A percentile compares a stretch with the other conserved stretches of the same genome.
These are phyloP conservation scores for Blastosporella zonata DNA, from an alignment of 1,284 basidiomycete species.

Conservation along the genomic window DNA sequence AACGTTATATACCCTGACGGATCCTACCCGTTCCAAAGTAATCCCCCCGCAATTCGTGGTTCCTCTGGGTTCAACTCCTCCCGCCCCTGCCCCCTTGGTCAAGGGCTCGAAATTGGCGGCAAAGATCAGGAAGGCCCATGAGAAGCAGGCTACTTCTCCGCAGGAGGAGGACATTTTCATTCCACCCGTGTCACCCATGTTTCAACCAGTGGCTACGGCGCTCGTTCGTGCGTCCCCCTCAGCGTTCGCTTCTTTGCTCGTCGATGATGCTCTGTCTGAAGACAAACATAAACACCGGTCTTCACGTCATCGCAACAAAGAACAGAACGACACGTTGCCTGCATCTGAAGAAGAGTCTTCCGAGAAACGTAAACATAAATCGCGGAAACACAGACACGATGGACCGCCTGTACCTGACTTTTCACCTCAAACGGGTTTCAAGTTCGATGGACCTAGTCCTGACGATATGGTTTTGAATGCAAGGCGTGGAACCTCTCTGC, in stretches of 20 bases:
- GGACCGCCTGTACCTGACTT: slow-evolving; percentile 30
- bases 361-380: slow-evolving; percentile 21
- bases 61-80: slow-evolving; percentile 28
- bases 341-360: not conserved
- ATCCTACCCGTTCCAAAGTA: slow-evolving; percentile 36
- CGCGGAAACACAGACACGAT: slow-evolving; percentile 23
- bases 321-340: slow-evolving; percentile 18
- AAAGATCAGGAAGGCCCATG: slow-evolving; percentile 58
- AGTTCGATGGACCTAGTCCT: slow-evolving; percentile 82
- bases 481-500: slow-evolving; percentile 68
- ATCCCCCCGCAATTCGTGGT: slow-evolving; percentile 40
- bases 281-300: slow-evolving; percentile 35
- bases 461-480: slow-evolving; percentile 83
- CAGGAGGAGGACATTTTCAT: slow-evolving; percentile 37
- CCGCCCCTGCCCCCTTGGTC: slow-evolving; percentile 23
- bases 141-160: slow-evolving; percentile 33
- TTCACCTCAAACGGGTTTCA: slow-evolving; percentile 43
- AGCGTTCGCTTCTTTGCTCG: slow-evolving; percentile 70
- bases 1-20: slow-evolving; percentile 53
- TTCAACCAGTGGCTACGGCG: slow-evolving; percentile 41
- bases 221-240: slow-evolving; percentile 69
- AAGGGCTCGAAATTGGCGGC: slow-evolving; percentile 66
- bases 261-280: slow-evolving; percentile 49
- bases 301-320: slow-evolving; percentile 24
- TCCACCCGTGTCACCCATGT: slow-evolving; percentile 50